Base-by-base conservation (phyloP, 371 early-diverging fungal genomes). In the Mortierella polycephala region DNA sequence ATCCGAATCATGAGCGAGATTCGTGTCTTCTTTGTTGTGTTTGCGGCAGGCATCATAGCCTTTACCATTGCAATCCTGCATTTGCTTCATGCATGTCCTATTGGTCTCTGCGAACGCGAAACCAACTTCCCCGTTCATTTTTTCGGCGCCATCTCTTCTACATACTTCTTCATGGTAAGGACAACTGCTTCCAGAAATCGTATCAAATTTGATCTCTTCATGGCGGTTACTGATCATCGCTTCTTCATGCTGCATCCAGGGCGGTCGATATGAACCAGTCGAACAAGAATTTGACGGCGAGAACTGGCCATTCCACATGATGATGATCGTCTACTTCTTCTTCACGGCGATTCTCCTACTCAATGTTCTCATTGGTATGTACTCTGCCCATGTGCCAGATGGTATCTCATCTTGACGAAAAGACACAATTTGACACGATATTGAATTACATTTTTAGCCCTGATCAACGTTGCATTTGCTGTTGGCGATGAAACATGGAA, bases 81-180 rank as follows among this genome's bases (percentile, higher is more conserved):
- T 5, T n/a, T 71, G 8, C 37, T 71, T 7, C 71, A 55, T 46
- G 64, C 42, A 0, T 64, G 65, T 50, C 41, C 71, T 21, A 37
- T 45, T n/a, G 59, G 18, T 7, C 7, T 5, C 21, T 70, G 71
- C 40, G 45, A 21, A 0, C 13, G 12, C 7, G 47, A 55, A 6
- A 41, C 50, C 10, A 46, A 42, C n/a, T 69, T 65, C 12, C 62
- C 75, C 1, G 13, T 11, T 1, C 10, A 65, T 13, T 62, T 69
- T 30, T 21, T 53, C 13, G 52, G 57, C 1, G 69, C 69, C 10
- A 1, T 75, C 7, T 69, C 75, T 1, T 47, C 65, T 12, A 69
- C 75, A 4, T 75, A 75, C 21, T 75, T 75, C 55, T 61, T 75
- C 49, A 69, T 75, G 69, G 75, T 75, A 65, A 57, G 51, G 3